Conservation (phyloP, 78 protist genomes). For the Bigelowiella natans region DNA sequence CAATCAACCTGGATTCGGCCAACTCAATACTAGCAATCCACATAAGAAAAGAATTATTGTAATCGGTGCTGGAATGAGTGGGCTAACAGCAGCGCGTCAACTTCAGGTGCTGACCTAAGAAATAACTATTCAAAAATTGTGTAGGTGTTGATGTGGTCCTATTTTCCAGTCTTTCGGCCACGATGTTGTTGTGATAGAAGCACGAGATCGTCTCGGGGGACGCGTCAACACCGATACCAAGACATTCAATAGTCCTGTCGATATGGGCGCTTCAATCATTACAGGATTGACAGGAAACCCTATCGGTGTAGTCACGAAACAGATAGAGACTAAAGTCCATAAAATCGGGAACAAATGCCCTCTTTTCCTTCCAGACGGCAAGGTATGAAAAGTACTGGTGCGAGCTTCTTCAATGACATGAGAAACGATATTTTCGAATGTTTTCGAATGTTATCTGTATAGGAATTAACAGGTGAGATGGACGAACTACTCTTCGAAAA, state of each 20-base stretch:
- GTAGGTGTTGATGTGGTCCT: neutral
- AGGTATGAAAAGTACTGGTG: too few species aligned
- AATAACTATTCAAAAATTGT: neutral
- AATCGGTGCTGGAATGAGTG: conserved; percentile 24
- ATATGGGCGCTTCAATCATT: conserved; percentile 40
- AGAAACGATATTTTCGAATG: too few species aligned
- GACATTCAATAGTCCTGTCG: neutral
- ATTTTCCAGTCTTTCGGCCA: neutral
- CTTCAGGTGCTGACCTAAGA: neutral
- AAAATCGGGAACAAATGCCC: neutral
- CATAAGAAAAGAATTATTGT: neutral
- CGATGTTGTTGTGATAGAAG: conserved; percentile 11
- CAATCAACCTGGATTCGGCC: neutral
- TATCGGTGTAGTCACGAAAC: neutral
- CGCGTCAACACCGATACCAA: conserved; percentile 12
- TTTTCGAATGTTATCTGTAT: too few species aligned
- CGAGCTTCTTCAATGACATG: too few species aligned
- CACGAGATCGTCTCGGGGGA: conserved; percentile 26
- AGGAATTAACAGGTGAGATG: too few species aligned
- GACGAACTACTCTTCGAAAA: too few species aligned
- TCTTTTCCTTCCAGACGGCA: neutral
- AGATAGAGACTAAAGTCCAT: neutral
- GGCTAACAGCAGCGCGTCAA: conserved; percentile 13
- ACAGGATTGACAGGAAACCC: conserved; percentile 45
- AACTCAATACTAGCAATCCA: neutral